A percentile compares a stretch with the other conserved stretches of the same genome.
Conservation (phyloP, 192 early-diverging fungal genomes). For the Coemansia sp. region DNA sequence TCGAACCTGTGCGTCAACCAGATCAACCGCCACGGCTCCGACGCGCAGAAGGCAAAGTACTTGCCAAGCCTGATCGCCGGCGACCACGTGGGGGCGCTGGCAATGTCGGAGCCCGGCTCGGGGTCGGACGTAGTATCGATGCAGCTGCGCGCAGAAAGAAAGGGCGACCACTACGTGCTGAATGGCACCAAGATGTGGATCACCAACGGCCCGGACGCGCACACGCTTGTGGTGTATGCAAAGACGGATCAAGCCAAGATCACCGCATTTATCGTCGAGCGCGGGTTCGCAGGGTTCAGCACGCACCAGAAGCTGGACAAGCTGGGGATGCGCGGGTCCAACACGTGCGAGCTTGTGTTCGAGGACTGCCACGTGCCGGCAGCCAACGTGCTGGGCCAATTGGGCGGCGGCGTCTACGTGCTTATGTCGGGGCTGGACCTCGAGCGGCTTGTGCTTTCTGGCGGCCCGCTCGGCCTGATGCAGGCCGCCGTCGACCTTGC, state of each 20-base stretch:
- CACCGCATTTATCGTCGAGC: constrained; percentile 94
- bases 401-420: constrained; percentile 90
- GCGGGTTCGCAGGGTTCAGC: constrained; percentile 83
- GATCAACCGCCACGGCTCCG: constrained; percentile 88
- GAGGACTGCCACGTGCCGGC: constrained; percentile 89
- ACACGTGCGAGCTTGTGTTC: constrained; percentile 94
- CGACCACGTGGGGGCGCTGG: constrained; percentile 86
- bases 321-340: constrained; percentile 94
- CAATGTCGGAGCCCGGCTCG: constrained; percentile 90
- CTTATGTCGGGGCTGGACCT: constrained; percentile 93
- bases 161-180: constrained; percentile 80
- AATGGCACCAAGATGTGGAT: constrained; percentile 97
- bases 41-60: constrained; percentile 86
- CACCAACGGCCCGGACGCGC: constrained; percentile 92
- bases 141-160: constrained; percentile 79
- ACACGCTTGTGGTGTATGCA: constrained; percentile 89
- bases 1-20: constrained; percentile 98
- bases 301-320: constrained; percentile 91
- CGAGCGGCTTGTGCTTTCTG: constrained; percentile 88
- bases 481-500: constrained; percentile 82
- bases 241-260: constrained; percentile 91
- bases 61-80: constrained; percentile 87
- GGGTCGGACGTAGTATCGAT: constrained; percentile 95
- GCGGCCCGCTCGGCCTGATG: constrained; percentile 91
- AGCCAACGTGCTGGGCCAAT: constrained; percentile 85